Evolutionary conservation across 2,329 filamentous ascomycete species (phyloP).

Genomic region (Neonectria punicea): DNA sequence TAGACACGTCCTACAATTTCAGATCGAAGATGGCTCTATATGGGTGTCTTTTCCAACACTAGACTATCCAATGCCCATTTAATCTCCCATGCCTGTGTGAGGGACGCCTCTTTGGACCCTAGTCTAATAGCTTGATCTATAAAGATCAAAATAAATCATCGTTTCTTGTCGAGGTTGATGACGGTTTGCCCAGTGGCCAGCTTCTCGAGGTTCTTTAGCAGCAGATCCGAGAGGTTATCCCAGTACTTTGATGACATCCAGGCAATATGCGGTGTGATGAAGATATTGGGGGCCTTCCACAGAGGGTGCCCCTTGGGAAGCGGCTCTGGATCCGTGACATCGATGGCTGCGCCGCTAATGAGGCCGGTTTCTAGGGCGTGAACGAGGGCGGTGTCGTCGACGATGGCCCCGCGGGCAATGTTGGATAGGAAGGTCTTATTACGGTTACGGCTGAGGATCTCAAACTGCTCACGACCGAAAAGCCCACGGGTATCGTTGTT

Average conservation of each 20-base stretch:
- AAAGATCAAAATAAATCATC: background rate
- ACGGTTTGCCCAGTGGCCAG: slow-evolving; percentile 41
- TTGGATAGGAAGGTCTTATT: slow-evolving; percentile 69
- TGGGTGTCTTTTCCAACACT: background rate
- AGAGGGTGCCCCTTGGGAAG: slow-evolving; percentile 71
- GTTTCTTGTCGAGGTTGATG: slow-evolving; percentile 40
- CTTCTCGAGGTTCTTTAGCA: slow-evolving; percentile 45
- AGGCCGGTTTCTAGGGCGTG: slow-evolving; percentile 58
- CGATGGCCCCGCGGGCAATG: slow-evolving; percentile 66
- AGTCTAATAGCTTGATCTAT: background rate
- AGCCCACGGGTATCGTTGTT: slow-evolving; percentile 50
- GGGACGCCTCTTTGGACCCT: background rate
- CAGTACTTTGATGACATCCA: slow-evolving; percentile 47
- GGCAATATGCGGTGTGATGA: slow-evolving; percentile 60
- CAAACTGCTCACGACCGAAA: slow-evolving; percentile 57
- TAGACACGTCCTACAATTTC: background rate
- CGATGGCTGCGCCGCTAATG: slow-evolving; percentile 70
- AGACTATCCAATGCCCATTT: background rate
- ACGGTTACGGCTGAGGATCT: slow-evolving; percentile 44
- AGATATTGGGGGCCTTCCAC: slow-evolving; percentile 72
- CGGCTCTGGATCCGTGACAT: slow-evolving; percentile 79
- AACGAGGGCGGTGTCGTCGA: slow-evolving; percentile 62
- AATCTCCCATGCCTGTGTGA: background rate
- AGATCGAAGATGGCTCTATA: background rate
- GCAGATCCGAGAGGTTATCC: slow-evolving; percentile 39